These are phyloP conservation scores for Cadophora malorum DNA, from an alignment of 2,329 filamentous ascomycete genomes.

Conservation along the genomic window DNA sequence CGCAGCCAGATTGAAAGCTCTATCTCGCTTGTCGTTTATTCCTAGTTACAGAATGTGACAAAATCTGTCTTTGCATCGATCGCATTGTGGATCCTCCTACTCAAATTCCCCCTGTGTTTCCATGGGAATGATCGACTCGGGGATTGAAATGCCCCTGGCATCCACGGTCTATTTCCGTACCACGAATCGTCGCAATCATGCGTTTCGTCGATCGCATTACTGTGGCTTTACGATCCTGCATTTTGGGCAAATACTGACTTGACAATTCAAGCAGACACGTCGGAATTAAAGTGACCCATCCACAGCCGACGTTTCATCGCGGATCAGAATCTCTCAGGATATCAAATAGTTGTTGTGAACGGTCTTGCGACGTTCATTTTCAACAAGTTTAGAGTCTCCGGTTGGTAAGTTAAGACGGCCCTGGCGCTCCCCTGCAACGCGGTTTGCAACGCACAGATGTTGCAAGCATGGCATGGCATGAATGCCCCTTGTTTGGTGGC, in stretches of 20 bases:
- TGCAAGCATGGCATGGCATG: slow-evolving; percentile 39
- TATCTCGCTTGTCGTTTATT: slow-evolving; percentile 10
- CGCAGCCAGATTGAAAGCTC: slow-evolving; percentile 24
- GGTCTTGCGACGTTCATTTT: slow-evolving; percentile 21
- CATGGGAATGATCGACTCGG: slow-evolving; percentile 33
- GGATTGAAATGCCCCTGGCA: slow-evolving; percentile 20
- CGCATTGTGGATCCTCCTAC: slow-evolving; percentile 29
- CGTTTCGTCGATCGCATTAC: slow-evolving; percentile 38
- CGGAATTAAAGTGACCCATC: slow-evolving; percentile 28
- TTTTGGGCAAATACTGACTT: slow-evolving; percentile 33
- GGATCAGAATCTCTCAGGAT: slow-evolving; percentile 25
- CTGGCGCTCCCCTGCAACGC: slow-evolving; percentile 31
- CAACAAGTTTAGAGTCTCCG: neutral
- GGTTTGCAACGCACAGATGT: slow-evolving; percentile 38
- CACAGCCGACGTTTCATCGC: slow-evolving; percentile 38
- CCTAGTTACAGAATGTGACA: slow-evolving; percentile 27
- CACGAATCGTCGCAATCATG: slow-evolving; percentile 32
- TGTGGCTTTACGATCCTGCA: slow-evolving; percentile 24
- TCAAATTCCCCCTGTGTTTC: slow-evolving; percentile 33
- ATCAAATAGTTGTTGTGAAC: slow-evolving; percentile 25
- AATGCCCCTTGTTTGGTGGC: slow-evolving; percentile 33
- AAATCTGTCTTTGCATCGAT: slow-evolving; percentile 33
- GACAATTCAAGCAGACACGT: slow-evolving; percentile 32
- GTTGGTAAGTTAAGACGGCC: slow-evolving; percentile 38
- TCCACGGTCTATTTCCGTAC: slow-evolving; percentile 36